A percentile compares a stretch with the other conserved stretches of the same genome.
These are phyloP conservation scores for Trichoderma simmonsii DNA, from an alignment of 2,329 filamentous ascomycete genomes.

Conservation along the genomic window DNA sequence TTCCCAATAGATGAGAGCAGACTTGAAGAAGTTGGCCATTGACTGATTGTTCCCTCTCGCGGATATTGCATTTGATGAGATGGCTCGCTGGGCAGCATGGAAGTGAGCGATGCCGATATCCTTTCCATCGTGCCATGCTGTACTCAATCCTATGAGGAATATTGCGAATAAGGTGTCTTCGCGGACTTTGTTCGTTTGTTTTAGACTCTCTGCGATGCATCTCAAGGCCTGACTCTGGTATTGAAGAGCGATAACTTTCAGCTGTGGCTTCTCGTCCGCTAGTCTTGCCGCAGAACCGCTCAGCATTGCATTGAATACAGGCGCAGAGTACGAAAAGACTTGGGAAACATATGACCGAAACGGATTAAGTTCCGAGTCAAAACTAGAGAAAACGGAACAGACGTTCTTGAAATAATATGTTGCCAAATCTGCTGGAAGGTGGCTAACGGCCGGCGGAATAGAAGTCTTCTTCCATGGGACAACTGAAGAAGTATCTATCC, in stretches of 20 bases:
- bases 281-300: background rate
- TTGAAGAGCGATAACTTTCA: background rate
- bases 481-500: background rate
- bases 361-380: background rate
- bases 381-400: background rate
- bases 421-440: background rate
- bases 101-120: background rate
- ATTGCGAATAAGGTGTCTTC: background rate
- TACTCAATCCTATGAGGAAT: background rate
- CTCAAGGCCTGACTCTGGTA: background rate
- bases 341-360: background rate
- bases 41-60: background rate
- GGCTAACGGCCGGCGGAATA: background rate
- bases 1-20: background rate
- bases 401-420: background rate
- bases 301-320: background rate
- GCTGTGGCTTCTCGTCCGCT: background rate
- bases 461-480: background rate
- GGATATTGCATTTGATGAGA: background rate
- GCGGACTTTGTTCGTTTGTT: background rate
- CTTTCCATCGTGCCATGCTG: background rate
- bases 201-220: background rate
- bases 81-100: background rate
- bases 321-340: background rate
- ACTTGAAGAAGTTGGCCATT: background rate